A percentile compares a stretch with the other conserved stretches of the same genome.
Conservation (phyloP, 768 basidiomycete species). For the Amanita phalloides region DNA sequence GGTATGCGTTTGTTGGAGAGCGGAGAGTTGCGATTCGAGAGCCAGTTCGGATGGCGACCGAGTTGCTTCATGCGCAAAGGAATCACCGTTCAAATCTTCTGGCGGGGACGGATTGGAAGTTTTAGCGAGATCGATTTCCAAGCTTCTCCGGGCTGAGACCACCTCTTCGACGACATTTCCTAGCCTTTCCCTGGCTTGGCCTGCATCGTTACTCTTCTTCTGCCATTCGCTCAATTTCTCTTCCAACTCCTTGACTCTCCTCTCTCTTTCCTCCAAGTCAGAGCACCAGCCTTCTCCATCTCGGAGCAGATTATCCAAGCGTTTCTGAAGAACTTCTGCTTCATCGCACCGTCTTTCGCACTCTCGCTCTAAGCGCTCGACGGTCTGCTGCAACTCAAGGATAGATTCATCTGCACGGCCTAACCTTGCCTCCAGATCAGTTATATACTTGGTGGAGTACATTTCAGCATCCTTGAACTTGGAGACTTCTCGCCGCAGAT, state of each 20-base stretch:
- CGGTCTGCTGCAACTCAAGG: conserved; percentile 50
- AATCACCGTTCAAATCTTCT: conserved; percentile 7
- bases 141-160: conserved; percentile 52
- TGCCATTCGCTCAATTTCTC: conserved; percentile 72
- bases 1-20: conserved; percentile 74
- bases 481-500: conserved; percentile 75
- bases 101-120: conserved; percentile 14
- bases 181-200: conserved; percentile 55
- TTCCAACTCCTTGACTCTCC: conserved; percentile 66
- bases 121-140: conserved; percentile 39
- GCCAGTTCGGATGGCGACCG: conserved; percentile 24
- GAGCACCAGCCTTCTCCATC: conserved; percentile 77
- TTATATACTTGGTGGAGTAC: conserved; percentile 68
- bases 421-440: conserved; percentile 77
- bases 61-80: conserved; percentile 15
- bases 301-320: conserved; percentile 54
- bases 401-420: conserved; percentile 72
- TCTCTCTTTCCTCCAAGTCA: conserved; percentile 80
- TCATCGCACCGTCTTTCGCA: conserved; percentile 65
- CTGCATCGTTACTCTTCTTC: conserved; percentile 55
- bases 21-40: conserved; percentile 51
- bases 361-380: conserved; percentile 72
- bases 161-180: conserved; percentile 62
- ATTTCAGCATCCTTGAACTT: conserved; percentile 69
- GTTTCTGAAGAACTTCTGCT: conserved; percentile 57